phyloP scores from a whole-genome alignment of 2,329 filamentous ascomycete species.

The Xenoacremonium recifei region DNA sequence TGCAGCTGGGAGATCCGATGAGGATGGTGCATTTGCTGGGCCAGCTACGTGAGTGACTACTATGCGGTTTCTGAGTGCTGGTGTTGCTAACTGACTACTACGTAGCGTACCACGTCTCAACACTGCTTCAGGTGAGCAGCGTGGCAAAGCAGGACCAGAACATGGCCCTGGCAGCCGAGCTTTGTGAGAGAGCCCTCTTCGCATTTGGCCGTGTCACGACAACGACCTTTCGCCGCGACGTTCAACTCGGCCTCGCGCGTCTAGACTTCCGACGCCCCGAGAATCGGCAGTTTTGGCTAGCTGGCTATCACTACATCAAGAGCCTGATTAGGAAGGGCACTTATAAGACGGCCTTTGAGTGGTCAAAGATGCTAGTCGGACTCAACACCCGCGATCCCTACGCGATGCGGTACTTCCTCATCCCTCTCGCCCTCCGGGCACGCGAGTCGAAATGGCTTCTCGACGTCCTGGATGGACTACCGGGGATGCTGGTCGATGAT shows the following conservation, averaged over 20 bases:
- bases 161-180: constrained; percentile 78
- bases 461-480: constrained; percentile 56
- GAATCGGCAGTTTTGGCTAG: constrained; percentile 91
- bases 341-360: constrained; percentile 89
- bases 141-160: constrained; percentile 91
- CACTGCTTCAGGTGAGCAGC: constrained; percentile 88
- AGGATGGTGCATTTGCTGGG: constrained; percentile 72
- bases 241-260: constrained; percentile 76
- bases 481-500: constrained; percentile 31
- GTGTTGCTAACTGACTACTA: constrained; percentile 3
- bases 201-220: constrained; percentile 87
- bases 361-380: constrained; percentile 80
- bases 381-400: constrained; percentile 81
- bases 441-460: constrained; percentile 75
- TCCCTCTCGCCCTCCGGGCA: constrained; percentile 80
- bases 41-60: constrained; percentile 32
- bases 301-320: constrained; percentile 83
- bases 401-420: constrained; percentile 75
- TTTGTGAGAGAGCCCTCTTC: constrained; percentile 89
- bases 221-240: constrained; percentile 73
- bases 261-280: constrained; percentile 79
- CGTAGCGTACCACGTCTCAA: constrained; percentile 83
- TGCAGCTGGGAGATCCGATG: constrained; percentile 83
- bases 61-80: not conserved
- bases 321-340: constrained; percentile 89